Evolutionary conservation across 106 monocot species (phyloP).

Genomic region (Agapanthus africanus): DNA sequence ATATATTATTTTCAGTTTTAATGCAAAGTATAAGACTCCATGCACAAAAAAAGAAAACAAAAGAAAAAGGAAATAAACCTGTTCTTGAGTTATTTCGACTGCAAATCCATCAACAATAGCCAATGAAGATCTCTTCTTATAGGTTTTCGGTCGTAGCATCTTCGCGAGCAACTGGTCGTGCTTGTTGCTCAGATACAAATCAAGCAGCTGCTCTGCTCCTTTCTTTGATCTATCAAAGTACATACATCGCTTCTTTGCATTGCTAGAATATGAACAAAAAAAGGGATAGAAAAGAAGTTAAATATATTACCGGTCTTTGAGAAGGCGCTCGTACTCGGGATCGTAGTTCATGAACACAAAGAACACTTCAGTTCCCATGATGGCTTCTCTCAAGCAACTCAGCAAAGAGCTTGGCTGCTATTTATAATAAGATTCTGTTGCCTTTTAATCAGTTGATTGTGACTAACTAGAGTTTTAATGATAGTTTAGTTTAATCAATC

Average conservation of each 20-base stretch:
- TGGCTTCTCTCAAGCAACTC: not conserved
- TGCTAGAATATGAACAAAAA: not conserved
- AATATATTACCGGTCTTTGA: constrained; percentile 23
- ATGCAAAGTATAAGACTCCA: not conserved
- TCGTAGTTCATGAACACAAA: constrained; percentile 80
- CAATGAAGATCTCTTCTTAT: constrained; percentile 67
- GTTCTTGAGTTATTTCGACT: constrained; percentile 65
- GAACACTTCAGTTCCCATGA: constrained; percentile 25
- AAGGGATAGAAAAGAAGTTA: not conserved
- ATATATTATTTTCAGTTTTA: not conserved
- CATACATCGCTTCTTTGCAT: not conserved
- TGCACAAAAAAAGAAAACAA: too few species aligned
- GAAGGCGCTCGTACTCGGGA: constrained; percentile 45
- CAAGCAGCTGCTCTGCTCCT: constrained; percentile 39
- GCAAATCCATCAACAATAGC: constrained; percentile 85
- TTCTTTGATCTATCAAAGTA: constrained; percentile 32
- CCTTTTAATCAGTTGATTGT: too few species aligned
- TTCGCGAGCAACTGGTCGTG: constrained; percentile 56
- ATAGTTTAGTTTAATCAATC: too few species aligned
- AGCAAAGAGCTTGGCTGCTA: constrained; percentile 1
- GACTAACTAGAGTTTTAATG: too few species aligned
- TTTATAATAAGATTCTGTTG: too few species aligned
- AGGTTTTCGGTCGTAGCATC: constrained; percentile 43
- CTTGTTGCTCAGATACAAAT: constrained; percentile 64
- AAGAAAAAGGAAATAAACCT: constrained; percentile 32